phyloP scores from a whole-genome alignment of 495 filamentous ascomycete species.

The Jackrogersella multiformis region DNA sequence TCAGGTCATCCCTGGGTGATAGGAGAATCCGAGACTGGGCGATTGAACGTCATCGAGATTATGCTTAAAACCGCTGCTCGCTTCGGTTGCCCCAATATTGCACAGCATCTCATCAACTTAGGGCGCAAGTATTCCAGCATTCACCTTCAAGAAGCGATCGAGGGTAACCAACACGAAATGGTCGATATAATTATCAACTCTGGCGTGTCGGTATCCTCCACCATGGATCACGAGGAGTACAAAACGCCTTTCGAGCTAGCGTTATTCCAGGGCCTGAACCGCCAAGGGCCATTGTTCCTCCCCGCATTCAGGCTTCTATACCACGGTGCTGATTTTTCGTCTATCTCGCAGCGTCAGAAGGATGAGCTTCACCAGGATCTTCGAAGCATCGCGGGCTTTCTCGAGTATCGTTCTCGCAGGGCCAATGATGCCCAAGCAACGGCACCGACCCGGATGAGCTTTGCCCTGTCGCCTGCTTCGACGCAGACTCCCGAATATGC shows the following conservation, averaged over 20 bases:
- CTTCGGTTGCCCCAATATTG: not conserved
- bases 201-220: not conserved
- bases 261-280: not conserved
- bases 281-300: not conserved
- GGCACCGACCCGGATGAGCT: not conserved
- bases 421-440: not conserved
- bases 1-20: not conserved
- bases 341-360: not conserved
- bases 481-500: no score
- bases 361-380: not conserved
- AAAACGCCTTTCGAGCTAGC: not conserved
- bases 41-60: not conserved
- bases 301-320: not conserved
- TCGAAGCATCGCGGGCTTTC: not conserved
- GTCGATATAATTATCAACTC: not conserved
- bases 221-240: not conserved
- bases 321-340: slow-evolving; percentile 5
- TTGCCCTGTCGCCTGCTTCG: not conserved
- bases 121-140: not conserved
- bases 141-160: not conserved
- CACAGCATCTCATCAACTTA: not conserved
- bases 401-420: not conserved
- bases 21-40: not conserved
- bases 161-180: not conserved
- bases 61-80: not conserved